phyloP scores from a whole-genome alignment of 257 asterid species.

The Lantana camara region DNA sequence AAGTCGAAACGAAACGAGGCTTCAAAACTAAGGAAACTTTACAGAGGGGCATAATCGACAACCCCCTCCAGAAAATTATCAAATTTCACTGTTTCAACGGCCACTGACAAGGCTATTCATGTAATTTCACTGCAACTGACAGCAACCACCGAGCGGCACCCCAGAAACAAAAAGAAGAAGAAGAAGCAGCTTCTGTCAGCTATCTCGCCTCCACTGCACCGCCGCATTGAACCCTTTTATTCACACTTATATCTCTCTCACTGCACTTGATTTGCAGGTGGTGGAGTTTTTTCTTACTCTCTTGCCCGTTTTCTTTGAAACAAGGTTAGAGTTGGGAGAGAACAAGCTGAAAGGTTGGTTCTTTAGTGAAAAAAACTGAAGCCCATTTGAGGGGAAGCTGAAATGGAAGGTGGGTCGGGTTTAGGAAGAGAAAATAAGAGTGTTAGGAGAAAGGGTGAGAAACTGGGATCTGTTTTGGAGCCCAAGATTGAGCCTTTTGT shows the following conservation, averaged over 20 bases:
- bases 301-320: slow-evolving; percentile 3
- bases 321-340: slow-evolving; percentile 12
- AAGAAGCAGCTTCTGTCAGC: slow-evolving; percentile 39
- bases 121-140: slow-evolving; percentile 33
- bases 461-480: slow-evolving; percentile 48
- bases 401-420: slow-evolving; percentile 81
- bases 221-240: slow-evolving; percentile 13
- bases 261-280: slow-evolving; percentile 18
- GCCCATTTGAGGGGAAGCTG: slow-evolving; percentile 42
- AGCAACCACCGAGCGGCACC: slow-evolving; percentile 46
- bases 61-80: slow-evolving; percentile 3
- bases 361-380: slow-evolving; percentile 20
- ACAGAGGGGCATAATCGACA: slow-evolving; percentile 21
- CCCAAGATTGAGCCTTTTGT: slow-evolving; percentile 81
- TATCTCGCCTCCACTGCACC: slow-evolving; percentile 28
- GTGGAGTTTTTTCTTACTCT: slow-evolving; percentile 4
- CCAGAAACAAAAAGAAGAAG: slow-evolving; percentile 18
- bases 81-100: slow-evolving; percentile 45
- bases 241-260: slow-evolving; percentile 19
- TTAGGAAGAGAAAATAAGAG: slow-evolving; percentile 44
- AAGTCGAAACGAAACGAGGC: slow-evolving; percentile 15
- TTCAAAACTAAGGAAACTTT: slow-evolving; percentile 35
- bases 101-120: slow-evolving; percentile 38
- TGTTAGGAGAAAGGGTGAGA: slow-evolving; percentile 49
- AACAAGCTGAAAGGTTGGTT: slow-evolving; percentile 15